Base-by-base conservation (phyloP, 805 yeast species). In the Cyberlindnera subsufficiens region DNA sequence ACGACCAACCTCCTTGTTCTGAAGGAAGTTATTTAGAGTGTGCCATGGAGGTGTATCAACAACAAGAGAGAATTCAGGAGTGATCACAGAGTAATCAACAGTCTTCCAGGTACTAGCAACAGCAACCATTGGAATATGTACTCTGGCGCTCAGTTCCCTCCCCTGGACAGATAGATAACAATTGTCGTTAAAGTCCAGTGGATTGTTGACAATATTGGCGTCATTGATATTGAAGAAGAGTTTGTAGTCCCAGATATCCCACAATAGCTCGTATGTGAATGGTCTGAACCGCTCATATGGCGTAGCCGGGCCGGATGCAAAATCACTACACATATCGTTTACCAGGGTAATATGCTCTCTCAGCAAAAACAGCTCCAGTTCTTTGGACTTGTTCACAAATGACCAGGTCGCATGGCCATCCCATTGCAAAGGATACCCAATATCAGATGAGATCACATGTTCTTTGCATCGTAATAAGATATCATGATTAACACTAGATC, bases 11-110 rank as follows among this genome's bases (percentile, higher is more conserved):
- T 75, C 74, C 16, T 73, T 76, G 11, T 74, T 64, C 37, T 73
- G 72, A 66, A 86, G 60, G 51, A 91, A 91, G 38, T 83, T 81
- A 42, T 80, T 76, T 20, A 80, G 66, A 0, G 98, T 90, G 56
- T 88, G 95, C 96, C 98, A 93, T 1, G 91, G 83, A 0, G 99
- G 98, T 0, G 93, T 78, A 44, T 80, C 83, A 3, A 90, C 59
- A 1, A 75, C 66, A 37, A 93, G 54, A 38, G 80, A 74, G 50
- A 88, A 77, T 38, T 64, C 64, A 0, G 86, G 78, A 0, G 96
- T 82, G 3, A 50, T 49, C 2, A 83, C 49, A 1, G 63, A 60
- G 52, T 71, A 86, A 14, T 70, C 64, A 14, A 83, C 66, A 0
- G 74, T 71, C 1, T 77, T 75, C 3, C 74, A 71, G 39, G 73